Evolutionary conservation across 2,329 filamentous ascomycete genomes (phyloP).

Genomic region (Fusarium robinianum): DNA sequence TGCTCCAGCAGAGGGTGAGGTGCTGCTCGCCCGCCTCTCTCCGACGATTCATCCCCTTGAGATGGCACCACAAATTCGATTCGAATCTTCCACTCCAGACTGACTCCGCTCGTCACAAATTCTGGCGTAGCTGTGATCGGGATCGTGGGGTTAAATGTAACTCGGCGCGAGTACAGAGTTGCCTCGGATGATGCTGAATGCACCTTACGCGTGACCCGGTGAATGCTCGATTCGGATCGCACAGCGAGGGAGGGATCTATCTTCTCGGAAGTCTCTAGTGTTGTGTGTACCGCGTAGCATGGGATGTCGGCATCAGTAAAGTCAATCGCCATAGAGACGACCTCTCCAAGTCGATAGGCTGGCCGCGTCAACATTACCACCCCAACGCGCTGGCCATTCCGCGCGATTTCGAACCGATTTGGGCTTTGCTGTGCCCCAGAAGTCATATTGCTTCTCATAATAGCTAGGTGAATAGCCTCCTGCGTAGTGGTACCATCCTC

Average conservation of each 20-base stretch:
- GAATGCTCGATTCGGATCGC: conserved; percentile 82
- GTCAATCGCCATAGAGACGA: conserved; percentile 81
- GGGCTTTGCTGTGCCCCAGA: conserved; percentile 73
- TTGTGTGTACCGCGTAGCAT: conserved; percentile 82
- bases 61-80: conserved; percentile 90
- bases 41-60: conserved; percentile 38
- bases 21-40: conserved; percentile 25
- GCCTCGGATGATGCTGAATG: conserved; percentile 80
- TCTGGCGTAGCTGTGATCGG: conserved; percentile 84
- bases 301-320: conserved; percentile 77
- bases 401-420: conserved; percentile 95
- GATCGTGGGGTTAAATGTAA: conserved; percentile 82
- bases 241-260: conserved; percentile 81
- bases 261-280: conserved; percentile 84
- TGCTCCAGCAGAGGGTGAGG: conserved; percentile 70
- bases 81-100: conserved; percentile 83
- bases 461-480: conserved; percentile 89
- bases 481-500: conserved; percentile 69
- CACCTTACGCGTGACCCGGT: conserved; percentile 81
- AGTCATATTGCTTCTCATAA: conserved; percentile 77
- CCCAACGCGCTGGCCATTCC: conserved; percentile 88
- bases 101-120: conserved; percentile 88
- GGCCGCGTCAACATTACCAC: conserved; percentile 88
- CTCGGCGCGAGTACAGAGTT: conserved; percentile 76
- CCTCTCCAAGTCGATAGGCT: conserved; percentile 86